Base-by-base conservation (phyloP, 106 monocot species). In the Hemerocallis citrina region DNA sequence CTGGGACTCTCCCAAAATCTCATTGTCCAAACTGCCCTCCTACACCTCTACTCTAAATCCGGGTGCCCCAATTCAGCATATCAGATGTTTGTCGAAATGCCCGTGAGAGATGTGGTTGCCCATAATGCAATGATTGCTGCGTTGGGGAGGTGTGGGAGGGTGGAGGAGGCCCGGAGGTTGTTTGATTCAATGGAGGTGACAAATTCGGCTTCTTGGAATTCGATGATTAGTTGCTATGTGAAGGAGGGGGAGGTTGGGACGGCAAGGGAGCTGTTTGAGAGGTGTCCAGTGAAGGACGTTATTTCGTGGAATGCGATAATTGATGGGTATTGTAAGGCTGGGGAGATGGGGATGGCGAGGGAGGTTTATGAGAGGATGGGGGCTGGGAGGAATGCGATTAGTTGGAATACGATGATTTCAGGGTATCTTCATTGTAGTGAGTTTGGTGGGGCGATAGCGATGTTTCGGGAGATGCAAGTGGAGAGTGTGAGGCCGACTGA, bases 361-460 rank as follows among this genome's bases (percentile, higher is more conserved):
- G n/a, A 57, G 20, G 40, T 62, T 2, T 90, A 79, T 46, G 59
- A 82, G 29, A 6, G 24, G 32, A 82, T 79, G 47, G n/a, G n/a
- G n/a, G 79, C 75, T 30, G 13, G 20, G 20, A 47, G 70, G 1
- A 75, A 79, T 61, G 63, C 64, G 3, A 66, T 84, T 12, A 79
- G 79, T 2, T 84, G 84, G 84, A 84, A 75, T 16, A 35, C 79
- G 7, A 75, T 84, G 78, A 28, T 83, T 37, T 66, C 77, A 0
- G 66, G 84, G 35, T 79, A 72, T 23, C 64, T 61, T 1, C 71
- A 72, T 63, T 57, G 60, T 21, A 72, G 75, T 5, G 22, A 39
- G 1, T 68, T 61, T 2, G 55, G 57, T 4, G 75, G 79, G 39
- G 84, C 79, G 12, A 39, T 84, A 16, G 46, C 10, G 46, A 52